These are phyloP conservation scores for Linum lewisii DNA, from an alignment of 345 rosid genomes.

Conservation along the genomic window DNA sequence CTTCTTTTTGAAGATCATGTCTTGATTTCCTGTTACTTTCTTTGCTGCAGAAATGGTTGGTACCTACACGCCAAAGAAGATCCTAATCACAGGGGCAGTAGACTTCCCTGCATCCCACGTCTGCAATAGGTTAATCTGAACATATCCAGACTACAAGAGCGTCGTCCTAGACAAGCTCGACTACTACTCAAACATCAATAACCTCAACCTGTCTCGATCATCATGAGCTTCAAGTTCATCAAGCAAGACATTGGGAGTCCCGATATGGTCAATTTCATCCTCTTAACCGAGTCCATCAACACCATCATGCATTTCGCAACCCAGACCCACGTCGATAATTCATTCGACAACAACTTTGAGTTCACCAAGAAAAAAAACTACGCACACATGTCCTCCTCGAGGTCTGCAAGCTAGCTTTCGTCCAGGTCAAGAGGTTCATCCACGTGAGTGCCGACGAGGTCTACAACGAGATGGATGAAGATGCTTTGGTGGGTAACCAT, in stretches of 20 bases:
- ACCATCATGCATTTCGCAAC: constrained; percentile 13
- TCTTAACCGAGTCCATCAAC: constrained; percentile 8
- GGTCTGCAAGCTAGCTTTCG: constrained; percentile 4
- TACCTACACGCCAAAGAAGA: constrained; percentile 8
- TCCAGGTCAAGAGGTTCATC: constrained; percentile 13
- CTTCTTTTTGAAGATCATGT: too few species aligned
- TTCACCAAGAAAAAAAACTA: constrained; percentile 12
- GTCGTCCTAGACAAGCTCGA: constrained; percentile 12
- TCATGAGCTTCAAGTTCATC: constrained; percentile 10
- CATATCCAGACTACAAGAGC: constrained; percentile 2
- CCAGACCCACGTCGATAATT: constrained; percentile 7
- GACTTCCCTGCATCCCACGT: constrained; percentile 12
- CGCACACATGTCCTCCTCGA: constrained; percentile 11
- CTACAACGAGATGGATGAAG: too few species aligned
- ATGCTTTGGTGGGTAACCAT: too few species aligned
- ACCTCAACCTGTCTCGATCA: constrained; percentile 3
- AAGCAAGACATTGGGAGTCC: constrained; percentile 10
- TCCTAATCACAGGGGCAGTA: constrained; percentile 12
- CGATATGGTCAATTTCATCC: constrained; percentile 9
- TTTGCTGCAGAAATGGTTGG: not conserved
- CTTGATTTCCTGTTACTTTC: too few species aligned
- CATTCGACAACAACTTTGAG: not conserved
- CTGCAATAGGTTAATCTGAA: not conserved
- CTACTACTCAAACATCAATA: constrained; percentile 11
- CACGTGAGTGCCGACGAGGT: not conserved